phyloP scores from a whole-genome alignment of 371 early-diverging fungal genomes.

The Circinella umbellata region DNA sequence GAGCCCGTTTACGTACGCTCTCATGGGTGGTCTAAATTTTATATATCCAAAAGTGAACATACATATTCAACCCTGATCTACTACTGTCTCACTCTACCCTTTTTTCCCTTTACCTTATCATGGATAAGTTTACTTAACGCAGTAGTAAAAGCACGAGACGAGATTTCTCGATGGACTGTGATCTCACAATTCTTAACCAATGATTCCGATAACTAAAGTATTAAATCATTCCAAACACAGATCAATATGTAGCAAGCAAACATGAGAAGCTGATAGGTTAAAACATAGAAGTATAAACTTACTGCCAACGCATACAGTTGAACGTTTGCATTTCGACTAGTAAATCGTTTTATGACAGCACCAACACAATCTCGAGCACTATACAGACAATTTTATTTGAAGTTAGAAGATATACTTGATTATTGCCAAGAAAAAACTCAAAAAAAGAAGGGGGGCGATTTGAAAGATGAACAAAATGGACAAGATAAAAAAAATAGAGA shows the following conservation, averaged over 20 bases:
- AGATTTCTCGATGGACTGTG: constrained; percentile 80
- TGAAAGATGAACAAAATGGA: too few species aligned
- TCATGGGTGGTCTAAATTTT: constrained; percentile 67
- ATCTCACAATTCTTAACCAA: constrained; percentile 91
- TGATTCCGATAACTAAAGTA: constrained; percentile 72
- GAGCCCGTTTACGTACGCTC: constrained; percentile 75
- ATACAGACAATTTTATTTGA: not conserved
- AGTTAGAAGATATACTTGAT: not conserved
- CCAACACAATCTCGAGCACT: constrained; percentile 77
- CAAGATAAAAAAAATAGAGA: too few species aligned
- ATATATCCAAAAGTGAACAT: not conserved
- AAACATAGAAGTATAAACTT: constrained; percentile 22
- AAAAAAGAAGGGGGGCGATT: too few species aligned
- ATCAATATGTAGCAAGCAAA: not conserved
- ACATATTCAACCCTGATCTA: not conserved
- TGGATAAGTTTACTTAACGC: constrained; percentile 77
- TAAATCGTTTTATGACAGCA: constrained; percentile 75
- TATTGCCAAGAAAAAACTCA: constrained; percentile 16
- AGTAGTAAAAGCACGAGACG: constrained; percentile 86
- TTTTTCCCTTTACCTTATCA: constrained; percentile 58
- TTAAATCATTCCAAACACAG: not conserved
- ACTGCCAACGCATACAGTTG: constrained; percentile 77
- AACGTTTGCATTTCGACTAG: constrained; percentile 87
- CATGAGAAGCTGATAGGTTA: not conserved
- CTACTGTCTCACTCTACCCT: not conserved